These are phyloP conservation scores for Euptelea pleiosperma DNA, from an alignment of 164 flowering plant genomes.

Conservation along the genomic window DNA sequence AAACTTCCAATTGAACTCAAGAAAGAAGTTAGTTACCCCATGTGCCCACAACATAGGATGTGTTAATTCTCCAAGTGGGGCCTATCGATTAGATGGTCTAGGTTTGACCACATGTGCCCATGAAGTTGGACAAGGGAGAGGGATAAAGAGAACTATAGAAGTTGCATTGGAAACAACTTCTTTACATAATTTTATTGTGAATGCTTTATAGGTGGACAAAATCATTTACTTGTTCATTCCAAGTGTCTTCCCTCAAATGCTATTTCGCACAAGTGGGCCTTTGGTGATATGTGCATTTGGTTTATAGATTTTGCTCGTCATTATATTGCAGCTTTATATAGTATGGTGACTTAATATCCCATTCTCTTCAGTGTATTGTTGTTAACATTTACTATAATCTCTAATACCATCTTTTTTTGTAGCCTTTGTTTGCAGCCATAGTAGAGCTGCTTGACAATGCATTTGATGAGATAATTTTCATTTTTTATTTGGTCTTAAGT, in stretches of 20 bases:
- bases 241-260: conserved; percentile 94
- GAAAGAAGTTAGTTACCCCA: too few relatives aligned
- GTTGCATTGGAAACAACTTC: too few relatives aligned
- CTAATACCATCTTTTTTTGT: conserved; percentile 4
- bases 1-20: too few relatives aligned
- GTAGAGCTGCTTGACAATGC: conserved; percentile 95
- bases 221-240: conserved; percentile 80
- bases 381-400: background rate
- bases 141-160: too few relatives aligned
- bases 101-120: too few relatives aligned
- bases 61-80: too few relatives aligned
- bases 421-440: conserved; percentile 49
- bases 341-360: background rate
- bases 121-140: too few relatives aligned
- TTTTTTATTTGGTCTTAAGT: background rate
- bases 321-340: background rate
- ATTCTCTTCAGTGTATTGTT: background rate
- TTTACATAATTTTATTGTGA: too few relatives aligned
- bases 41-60: too few relatives aligned
- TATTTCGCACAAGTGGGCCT: conserved; percentile 95
- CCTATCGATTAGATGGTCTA: too few relatives aligned
- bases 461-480: conserved; percentile 70
- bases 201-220: conserved; percentile 60
- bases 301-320: background rate
- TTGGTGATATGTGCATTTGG: conserved; percentile 59